A percentile compares a stretch with the other conserved stretches of the same genome.
These are phyloP conservation scores for Chaetomium fimeti DNA, from an alignment of 495 filamentous ascomycete genomes.

Conservation along the genomic window DNA sequence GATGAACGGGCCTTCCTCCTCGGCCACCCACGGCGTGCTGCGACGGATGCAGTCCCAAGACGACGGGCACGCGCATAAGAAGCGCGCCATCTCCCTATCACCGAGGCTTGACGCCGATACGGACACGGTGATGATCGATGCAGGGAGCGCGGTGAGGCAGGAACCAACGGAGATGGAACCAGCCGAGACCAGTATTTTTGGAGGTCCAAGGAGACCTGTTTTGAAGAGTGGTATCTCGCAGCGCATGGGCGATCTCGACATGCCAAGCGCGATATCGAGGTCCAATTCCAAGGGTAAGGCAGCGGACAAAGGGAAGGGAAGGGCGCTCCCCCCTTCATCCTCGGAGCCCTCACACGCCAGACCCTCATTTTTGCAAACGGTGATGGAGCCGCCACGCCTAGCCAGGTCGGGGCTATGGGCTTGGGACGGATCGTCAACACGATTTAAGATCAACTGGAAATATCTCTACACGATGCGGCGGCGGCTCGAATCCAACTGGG, in stretches of 20 bases:
- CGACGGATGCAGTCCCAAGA: conserved; percentile 38
- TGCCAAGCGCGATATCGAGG: conserved; percentile 18
- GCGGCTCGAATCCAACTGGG: conserved; percentile 88
- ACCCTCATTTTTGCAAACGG: conserved; percentile 12
- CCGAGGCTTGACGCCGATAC: conserved; percentile 41
- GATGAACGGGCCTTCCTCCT: conserved; percentile 37
- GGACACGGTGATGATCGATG: conserved; percentile 49
- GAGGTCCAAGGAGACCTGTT: conserved; percentile 26
- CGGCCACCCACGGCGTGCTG: conserved; percentile 24
- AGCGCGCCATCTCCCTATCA: conserved; percentile 45
- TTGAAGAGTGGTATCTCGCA: conserved; percentile 20
- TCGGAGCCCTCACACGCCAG: not conserved
- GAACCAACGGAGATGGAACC: conserved; percentile 35
- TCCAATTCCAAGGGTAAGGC: conserved; percentile 21
- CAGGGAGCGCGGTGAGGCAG: conserved; percentile 29
- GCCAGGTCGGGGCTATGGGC: conserved; percentile 44
- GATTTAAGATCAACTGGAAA: conserved; percentile 70
- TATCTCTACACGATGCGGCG: conserved; percentile 86
- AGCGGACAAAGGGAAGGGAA: conserved; percentile 40
- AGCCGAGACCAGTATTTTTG: conserved; percentile 40
- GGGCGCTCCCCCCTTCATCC: conserved; percentile 12
- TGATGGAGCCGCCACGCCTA: conserved; percentile 27
- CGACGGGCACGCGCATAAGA: conserved; percentile 46
- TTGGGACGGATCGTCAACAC: conserved; percentile 42
- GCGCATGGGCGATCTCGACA: conserved; percentile 25